These are phyloP conservation scores for Acacia concinna DNA, from an alignment of 331 rosid genomes.

Conservation along the genomic window DNA sequence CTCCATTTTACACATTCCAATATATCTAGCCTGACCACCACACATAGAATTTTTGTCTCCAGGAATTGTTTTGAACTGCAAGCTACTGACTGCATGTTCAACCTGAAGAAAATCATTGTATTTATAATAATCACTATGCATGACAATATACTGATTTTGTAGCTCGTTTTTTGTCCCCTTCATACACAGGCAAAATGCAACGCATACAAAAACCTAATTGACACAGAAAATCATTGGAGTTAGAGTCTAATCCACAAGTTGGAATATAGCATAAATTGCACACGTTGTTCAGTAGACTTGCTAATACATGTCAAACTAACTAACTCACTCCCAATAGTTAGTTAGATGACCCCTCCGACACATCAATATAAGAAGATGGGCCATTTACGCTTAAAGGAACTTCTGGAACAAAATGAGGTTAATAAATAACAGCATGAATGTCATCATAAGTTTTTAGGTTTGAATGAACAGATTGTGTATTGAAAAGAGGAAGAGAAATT, in stretches of 20 bases:
- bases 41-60: conserved; percentile 30
- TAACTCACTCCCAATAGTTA: not conserved
- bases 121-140: not conserved
- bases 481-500: not conserved
- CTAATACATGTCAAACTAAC: not conserved
- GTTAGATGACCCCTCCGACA: not conserved
- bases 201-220: not conserved
- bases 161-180: conserved; percentile 5
- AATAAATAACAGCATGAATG: not conserved
- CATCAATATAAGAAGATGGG: not conserved
- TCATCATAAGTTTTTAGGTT: not conserved
- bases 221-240: conserved; percentile 6
- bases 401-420: not conserved
- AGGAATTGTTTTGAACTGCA: conserved; percentile 33
- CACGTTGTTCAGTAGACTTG: not conserved
- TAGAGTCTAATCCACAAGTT: conserved; percentile 5
- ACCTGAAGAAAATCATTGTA: conserved; percentile 38
- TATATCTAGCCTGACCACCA: conserved; percentile 32
- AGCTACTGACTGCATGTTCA: conserved; percentile 27
- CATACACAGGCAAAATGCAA: conserved; percentile 9
- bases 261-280: conserved; percentile 2
- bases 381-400: not conserved
- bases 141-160: conserved; percentile 2
- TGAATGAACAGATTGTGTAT: not conserved
- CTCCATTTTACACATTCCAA: conserved; percentile 31